Conservation (phyloP, 768 basidiomycete genomes). For the Steccherinum ochraceum region DNA sequence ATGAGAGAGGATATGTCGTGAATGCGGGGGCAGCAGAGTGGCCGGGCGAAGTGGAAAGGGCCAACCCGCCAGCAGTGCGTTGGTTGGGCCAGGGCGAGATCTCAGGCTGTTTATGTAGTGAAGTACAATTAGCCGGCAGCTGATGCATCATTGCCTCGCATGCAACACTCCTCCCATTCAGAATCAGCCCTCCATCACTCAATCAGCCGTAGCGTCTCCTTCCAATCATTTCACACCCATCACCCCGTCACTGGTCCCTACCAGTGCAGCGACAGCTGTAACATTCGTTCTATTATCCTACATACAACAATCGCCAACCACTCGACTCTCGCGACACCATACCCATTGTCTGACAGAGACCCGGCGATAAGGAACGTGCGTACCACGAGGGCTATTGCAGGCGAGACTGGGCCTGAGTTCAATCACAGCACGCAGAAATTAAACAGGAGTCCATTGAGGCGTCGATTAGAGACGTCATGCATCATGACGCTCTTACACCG, state of each 20-base stretch:
- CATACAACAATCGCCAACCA: too few relatives aligned
- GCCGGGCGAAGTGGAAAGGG: conserved; percentile 8
- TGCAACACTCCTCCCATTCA: too few relatives aligned
- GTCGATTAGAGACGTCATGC: background rate
- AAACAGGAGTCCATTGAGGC: background rate
- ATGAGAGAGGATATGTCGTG: conserved; percentile 8
- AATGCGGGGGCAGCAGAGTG: conserved; percentile 7
- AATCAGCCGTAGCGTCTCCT: background rate
- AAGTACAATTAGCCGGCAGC: conserved; percentile 3
- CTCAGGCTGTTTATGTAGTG: conserved; percentile 2
- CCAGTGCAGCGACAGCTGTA: too few relatives aligned
- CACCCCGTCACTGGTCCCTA: background rate
- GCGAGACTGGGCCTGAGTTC: too few relatives aligned
- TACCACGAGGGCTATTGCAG: background rate
- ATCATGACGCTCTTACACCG: background rate
- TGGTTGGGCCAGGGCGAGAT: conserved; percentile 2
- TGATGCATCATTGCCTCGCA: background rate
- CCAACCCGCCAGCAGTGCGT: conserved; percentile 6
- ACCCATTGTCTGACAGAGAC: too few relatives aligned
- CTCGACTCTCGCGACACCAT: too few relatives aligned
- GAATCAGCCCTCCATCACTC: background rate
- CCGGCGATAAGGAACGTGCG: background rate
- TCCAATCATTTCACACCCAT: background rate
- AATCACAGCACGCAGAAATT: too few relatives aligned
- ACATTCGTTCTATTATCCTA: too few relatives aligned